Evolutionary conservation across 2,329 filamentous ascomycete species (phyloP).

Genomic region (Fusarium sp.): DNA sequence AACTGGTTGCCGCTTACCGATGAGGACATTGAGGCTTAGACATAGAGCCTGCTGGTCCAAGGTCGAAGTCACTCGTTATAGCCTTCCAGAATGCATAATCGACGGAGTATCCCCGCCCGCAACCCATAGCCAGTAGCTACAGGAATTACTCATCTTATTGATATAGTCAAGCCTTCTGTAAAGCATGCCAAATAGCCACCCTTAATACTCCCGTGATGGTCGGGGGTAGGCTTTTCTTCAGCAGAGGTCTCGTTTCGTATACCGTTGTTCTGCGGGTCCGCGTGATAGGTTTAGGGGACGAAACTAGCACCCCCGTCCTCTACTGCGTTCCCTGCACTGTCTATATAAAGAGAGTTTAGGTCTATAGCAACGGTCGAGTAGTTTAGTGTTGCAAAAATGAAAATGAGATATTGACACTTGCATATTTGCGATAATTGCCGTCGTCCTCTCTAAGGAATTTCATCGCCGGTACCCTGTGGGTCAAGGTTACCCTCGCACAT

Average conservation of each 20-base stretch:
- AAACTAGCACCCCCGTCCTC: neutral
- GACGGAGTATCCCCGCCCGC: neutral
- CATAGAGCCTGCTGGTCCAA: neutral
- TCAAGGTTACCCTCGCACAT: constrained; percentile 9
- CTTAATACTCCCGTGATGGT: neutral
- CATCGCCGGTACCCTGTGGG: constrained; percentile 12
- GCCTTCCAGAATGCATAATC: neutral
- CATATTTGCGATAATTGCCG: constrained; percentile 8
- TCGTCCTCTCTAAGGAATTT: constrained; percentile 10
- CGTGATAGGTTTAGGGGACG: neutral
- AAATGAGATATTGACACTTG: neutral
- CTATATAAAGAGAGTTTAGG: neutral
- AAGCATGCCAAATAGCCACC: neutral
- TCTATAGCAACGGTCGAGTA: neutral
- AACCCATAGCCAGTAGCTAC: constrained; percentile 5
- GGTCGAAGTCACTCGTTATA: constrained; percentile 1
- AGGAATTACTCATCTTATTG: neutral
- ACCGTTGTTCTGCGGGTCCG: neutral
- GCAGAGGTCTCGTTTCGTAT: neutral
- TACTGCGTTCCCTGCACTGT: neutral
- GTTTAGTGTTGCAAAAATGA: neutral
- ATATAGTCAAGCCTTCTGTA: neutral
- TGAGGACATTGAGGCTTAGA: neutral
- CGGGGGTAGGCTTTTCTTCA: neutral
- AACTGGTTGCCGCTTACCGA: neutral